These are phyloP conservation scores for Scheffersomyces lignicola DNA, from an alignment of 1,139 yeast genomes.

Conservation along the genomic window DNA sequence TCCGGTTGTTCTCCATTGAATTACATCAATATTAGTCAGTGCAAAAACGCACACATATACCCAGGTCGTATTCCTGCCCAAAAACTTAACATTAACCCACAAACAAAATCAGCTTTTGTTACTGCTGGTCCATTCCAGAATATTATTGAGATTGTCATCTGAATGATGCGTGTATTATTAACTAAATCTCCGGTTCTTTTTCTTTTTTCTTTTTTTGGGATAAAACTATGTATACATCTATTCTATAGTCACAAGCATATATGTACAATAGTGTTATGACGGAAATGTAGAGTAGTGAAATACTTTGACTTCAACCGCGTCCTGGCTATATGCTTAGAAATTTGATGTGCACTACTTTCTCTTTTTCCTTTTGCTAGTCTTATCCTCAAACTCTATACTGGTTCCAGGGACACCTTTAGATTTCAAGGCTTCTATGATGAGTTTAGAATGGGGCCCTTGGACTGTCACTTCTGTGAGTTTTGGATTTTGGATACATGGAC, in stretches of 20 bases:
- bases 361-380: slow-evolving; percentile 57
- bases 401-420: slow-evolving; percentile 65
- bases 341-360: too few species aligned
- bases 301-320: too few species aligned
- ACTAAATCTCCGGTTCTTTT: too few species aligned
- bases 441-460: slow-evolving; percentile 84
- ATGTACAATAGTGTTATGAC: too few species aligned
- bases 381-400: slow-evolving; percentile 71
- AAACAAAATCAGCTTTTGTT: slow-evolving; percentile 57
- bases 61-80: slow-evolving; percentile 61
- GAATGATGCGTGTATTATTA: too few species aligned
- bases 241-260: too few species aligned
- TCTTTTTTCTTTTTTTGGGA: too few species aligned
- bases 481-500: slow-evolving; percentile 54
- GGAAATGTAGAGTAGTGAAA: too few species aligned
- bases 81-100: slow-evolving; percentile 48
- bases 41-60: slow-evolving; percentile 59
- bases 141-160: slow-evolving; percentile 55
- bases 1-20: slow-evolving; percentile 56
- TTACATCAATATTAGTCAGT: slow-evolving; percentile 64
- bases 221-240: too few species aligned
- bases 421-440: slow-evolving; percentile 57
- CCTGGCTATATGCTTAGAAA: too few species aligned
- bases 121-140: slow-evolving; percentile 56
- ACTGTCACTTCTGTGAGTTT: slow-evolving; percentile 69